Evolutionary conservation across 2,329 filamentous ascomycete species (phyloP).

Genomic region (Beauveria pseudobassiana): DNA sequence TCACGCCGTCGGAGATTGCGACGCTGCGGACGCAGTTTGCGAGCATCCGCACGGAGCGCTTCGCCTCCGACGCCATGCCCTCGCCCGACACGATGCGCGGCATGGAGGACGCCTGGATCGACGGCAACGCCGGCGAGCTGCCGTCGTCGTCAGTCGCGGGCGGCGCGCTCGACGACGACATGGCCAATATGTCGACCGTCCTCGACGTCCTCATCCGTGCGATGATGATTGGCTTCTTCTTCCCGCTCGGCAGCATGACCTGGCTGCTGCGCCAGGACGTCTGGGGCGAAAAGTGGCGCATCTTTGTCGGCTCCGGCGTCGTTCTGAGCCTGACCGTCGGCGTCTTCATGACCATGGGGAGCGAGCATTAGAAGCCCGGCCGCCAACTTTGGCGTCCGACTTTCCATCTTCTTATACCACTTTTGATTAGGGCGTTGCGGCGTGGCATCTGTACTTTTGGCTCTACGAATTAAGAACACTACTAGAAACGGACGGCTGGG

Average conservation of each 20-base stretch:
- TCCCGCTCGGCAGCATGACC: conserved; percentile 76
- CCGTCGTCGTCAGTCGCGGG: conserved; percentile 27
- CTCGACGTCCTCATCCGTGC: conserved; percentile 84
- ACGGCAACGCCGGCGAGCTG: conserved; percentile 48
- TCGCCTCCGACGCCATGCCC: conserved; percentile 85
- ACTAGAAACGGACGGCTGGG: background rate
- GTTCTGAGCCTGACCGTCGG: conserved; percentile 73
- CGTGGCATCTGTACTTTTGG: background rate
- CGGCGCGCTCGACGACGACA: conserved; percentile 36
- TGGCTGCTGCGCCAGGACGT: conserved; percentile 84
- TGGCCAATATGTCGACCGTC: conserved; percentile 43
- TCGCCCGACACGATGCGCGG: conserved; percentile 64
- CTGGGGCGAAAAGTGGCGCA: conserved; percentile 74
- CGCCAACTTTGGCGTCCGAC: too few relatives aligned
- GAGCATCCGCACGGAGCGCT: conserved; percentile 71
- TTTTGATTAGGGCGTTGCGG: background rate
- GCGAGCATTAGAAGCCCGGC: conserved; percentile 18
- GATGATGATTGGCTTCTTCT: conserved; percentile 89
- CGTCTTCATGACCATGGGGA: conserved; percentile 46
- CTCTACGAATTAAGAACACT: background rate
- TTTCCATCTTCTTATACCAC: background rate
- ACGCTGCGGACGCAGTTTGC: conserved; percentile 83
- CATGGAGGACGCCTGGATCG: conserved; percentile 88
- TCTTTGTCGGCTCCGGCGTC: conserved; percentile 81
- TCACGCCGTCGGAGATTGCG: conserved; percentile 75